These are phyloP conservation scores for Alternaria viburni DNA, from an alignment of 2,329 filamentous ascomycete species.

Conservation along the genomic window DNA sequence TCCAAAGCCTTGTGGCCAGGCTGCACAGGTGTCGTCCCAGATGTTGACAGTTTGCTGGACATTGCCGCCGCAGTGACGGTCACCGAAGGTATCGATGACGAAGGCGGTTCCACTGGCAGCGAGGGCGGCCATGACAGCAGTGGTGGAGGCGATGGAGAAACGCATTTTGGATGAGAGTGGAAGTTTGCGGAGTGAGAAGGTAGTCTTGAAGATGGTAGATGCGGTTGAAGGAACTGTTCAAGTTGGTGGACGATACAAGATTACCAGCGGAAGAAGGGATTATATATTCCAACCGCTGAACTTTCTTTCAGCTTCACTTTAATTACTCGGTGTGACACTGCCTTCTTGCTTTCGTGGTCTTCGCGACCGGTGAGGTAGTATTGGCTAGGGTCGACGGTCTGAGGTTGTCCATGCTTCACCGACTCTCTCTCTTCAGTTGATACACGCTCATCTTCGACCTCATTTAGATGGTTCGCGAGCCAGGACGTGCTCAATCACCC, in stretches of 20 bases:
- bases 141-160: neutral
- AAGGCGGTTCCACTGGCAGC: neutral
- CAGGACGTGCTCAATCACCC: neutral
- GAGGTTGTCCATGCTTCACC: neutral
- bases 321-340: neutral
- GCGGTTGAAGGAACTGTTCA: neutral
- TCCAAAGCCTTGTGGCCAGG: neutral
- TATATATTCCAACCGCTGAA: neutral
- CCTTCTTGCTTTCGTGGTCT: neutral
- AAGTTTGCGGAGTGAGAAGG: neutral
- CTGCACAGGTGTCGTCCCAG: slow-evolving; percentile 8
- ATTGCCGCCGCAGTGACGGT: neutral
- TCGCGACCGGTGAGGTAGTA: neutral
- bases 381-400: neutral
- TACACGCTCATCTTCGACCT: neutral
- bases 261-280: neutral
- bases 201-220: neutral
- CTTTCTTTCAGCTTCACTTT: neutral
- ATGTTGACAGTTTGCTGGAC: neutral
- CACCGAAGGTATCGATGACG: slow-evolving; percentile 2
- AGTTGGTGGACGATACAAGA: neutral
- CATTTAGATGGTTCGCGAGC: neutral
- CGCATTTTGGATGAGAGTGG: neutral
- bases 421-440: neutral
- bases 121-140: neutral